phyloP scores from a whole-genome alignment of 2,329 filamentous ascomycete genomes.

The Dothideomycetes sp. region DNA sequence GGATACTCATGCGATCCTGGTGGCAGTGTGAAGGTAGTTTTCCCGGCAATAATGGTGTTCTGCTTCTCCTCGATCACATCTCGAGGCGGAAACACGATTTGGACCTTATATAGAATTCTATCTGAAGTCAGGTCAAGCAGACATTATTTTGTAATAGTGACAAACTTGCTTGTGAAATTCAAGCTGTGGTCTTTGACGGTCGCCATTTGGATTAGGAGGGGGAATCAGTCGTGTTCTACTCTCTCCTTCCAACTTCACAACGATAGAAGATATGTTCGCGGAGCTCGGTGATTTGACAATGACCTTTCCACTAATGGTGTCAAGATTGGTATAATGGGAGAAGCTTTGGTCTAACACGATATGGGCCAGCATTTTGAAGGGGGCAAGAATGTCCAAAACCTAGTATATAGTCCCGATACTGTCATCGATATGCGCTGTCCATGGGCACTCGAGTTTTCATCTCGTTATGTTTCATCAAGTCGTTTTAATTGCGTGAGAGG shows the following conservation, averaged over 20 bases:
- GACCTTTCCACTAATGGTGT: slow-evolving; percentile 53
- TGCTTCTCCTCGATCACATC: slow-evolving; percentile 24
- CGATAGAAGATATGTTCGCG: slow-evolving; percentile 42
- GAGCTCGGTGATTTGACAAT: slow-evolving; percentile 31
- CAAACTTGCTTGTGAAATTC: slow-evolving; percentile 38
- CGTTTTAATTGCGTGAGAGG: no score
- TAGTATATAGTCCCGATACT: no score
- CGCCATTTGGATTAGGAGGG: slow-evolving; percentile 29
- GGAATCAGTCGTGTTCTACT: slow-evolving; percentile 54
- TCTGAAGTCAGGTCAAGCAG: not conserved
- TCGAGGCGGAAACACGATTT: slow-evolving; percentile 59
- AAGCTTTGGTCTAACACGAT: slow-evolving; percentile 22
- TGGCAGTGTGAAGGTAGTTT: slow-evolving; percentile 46
- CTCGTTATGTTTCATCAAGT: no score
- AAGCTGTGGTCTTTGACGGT: slow-evolving; percentile 34
- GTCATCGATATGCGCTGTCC: no score
- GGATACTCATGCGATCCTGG: slow-evolving; percentile 65
- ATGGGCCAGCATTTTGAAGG: slow-evolving; percentile 15
- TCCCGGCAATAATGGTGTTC: slow-evolving; percentile 11
- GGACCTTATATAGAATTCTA: slow-evolving; percentile 62
- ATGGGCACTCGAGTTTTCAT: no score
- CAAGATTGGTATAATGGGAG: slow-evolving; percentile 55
- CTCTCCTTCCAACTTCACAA: slow-evolving; percentile 78
- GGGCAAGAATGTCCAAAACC: not conserved
- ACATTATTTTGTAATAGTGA: not conserved